These are phyloP conservation scores for Hymenoscyphus salicellus DNA, from an alignment of 2,329 filamentous ascomycete species.

Conservation along the genomic window DNA sequence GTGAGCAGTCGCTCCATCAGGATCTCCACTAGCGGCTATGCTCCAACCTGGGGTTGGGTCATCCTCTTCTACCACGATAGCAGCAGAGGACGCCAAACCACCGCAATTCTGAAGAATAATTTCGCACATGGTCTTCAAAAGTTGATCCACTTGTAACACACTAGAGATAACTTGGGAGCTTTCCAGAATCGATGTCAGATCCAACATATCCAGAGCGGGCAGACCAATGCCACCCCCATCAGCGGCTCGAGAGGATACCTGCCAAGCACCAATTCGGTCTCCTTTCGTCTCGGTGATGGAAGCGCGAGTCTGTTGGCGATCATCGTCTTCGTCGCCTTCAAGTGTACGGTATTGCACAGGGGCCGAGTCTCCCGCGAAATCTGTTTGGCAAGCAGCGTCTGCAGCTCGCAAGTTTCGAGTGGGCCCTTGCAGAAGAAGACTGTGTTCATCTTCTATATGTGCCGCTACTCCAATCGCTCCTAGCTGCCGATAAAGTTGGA, in stretches of 20 bases:
- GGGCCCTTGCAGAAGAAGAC: slow-evolving; percentile 62
- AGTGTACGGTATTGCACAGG: slow-evolving; percentile 52
- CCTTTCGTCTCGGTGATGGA: slow-evolving; percentile 47
- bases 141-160: slow-evolving; percentile 69
- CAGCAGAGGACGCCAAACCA: slow-evolving; percentile 65
- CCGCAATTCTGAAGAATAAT: slow-evolving; percentile 77
- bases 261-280: slow-evolving; percentile 61
- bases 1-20: slow-evolving; percentile 67
- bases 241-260: slow-evolving; percentile 53
- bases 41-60: slow-evolving; percentile 55
- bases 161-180: slow-evolving; percentile 77
- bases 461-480: slow-evolving; percentile 68
- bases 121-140: slow-evolving; percentile 77
- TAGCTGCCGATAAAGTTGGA: slow-evolving; percentile 65
- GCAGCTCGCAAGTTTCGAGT: slow-evolving; percentile 55
- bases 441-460: slow-evolving; percentile 65
- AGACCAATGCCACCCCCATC: slow-evolving; percentile 58
- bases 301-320: slow-evolving; percentile 41
- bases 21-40: slow-evolving; percentile 70
- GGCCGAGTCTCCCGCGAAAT: slow-evolving; percentile 58
- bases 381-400: slow-evolving; percentile 68
- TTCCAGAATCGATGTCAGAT: slow-evolving; percentile 73
- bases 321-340: slow-evolving; percentile 39
- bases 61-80: slow-evolving; percentile 70
- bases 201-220: slow-evolving; percentile 78